Evolutionary conservation across 768 basidiomycete species (phyloP), one percentile per base, ranked within the genome.

Genomic region (Heimioporus sp.): DNA sequence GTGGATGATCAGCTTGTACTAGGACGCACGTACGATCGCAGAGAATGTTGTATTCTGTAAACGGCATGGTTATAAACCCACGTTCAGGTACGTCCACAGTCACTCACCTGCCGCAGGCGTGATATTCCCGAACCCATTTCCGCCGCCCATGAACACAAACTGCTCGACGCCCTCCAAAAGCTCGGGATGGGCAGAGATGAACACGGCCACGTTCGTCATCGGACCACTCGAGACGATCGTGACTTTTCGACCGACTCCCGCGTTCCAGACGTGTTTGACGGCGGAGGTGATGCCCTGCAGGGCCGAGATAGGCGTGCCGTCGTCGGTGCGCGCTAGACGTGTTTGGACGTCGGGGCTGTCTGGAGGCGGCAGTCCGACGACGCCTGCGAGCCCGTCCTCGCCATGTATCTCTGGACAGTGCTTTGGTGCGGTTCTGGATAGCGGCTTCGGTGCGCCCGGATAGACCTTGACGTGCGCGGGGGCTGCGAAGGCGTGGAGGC

Each of bases 131-230:
- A 90, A 63, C 10, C 92, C 92, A 28, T 91, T 84, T 3, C 83
- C 91, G n/a, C 92, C 92, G 11, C 92, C 92, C 92, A 96, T 95
- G 61, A 92, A 77, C 13, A 82, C 77, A 39, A 83, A 72, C 48
- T 79, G 70, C 38, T 76, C 74, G 7, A 84, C 67, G 11, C 70
- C 77, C 3, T 72, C 72, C 17, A 80, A 55, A 4, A 85, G 69
- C 28, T 81, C 74, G 0, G 83, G 80, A 72, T 83, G 80, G 2
- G 77, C 78, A 51, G 74, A 73, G 16, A 85, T 73, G 58, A 90
- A 86, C 7, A 87, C 67, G 0, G 84, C 86, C 34, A 89, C 76
- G 56, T 94, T 96, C 17, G 93, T 94, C 82, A 91, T 83, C 2
- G 92, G 88, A 0, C 92, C 92, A 4, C 79, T 84, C 1, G 91